Evolutionary conservation across 768 basidiomycete genomes (phyloP), one percentile per base, ranked within the genome.

Genomic region (Boletellus emodensis): DNA sequence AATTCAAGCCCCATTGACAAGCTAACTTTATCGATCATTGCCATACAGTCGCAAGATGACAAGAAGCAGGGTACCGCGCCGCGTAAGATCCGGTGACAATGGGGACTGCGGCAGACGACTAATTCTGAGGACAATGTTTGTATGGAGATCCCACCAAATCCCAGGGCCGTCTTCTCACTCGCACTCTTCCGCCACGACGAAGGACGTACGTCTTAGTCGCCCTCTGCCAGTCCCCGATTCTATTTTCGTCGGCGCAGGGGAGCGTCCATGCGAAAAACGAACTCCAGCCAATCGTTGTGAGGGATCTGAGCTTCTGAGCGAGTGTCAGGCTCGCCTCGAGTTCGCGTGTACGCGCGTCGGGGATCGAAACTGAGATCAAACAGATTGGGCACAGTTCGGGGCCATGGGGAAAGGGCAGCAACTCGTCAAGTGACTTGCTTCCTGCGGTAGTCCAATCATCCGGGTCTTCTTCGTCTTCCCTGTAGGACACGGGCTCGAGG

Each of bases 251-350:
- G 33, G 47, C 61, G 44, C 36, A 44, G 28, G 50, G 37, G 6
- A 45, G 56, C 55, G 52, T 49, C 37, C 51, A 52, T 20, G 61
- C 44, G 53, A 79, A 77, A 54, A 76, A 77, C 0, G 82, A 75
- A 48, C 76, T 79, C 80, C 82, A 85, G 15, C 73, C 66, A 26
- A 84, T 65, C 1, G 64, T 72, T 46, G 67, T 58, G 13, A 84
- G 49, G 3, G 72, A 64, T 44, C 73, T 74, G 44, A 84, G 63
- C 42, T 67, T 67, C 48, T 63, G 67, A 3, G 75, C 78, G 22
- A 85, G 60, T 22, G 70, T 51, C 22, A 77, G 60, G 51, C 73
- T 78, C 7, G 77, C 80, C 20, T 68, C 59, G 2, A 82, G 68
- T 55, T 84, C 83, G 15, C 71, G 68, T 20, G 63, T 58, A 48